These are phyloP conservation scores for Tylopilus subfusipes DNA, from an alignment of 768 basidiomycete species.

Conservation along the genomic window DNA sequence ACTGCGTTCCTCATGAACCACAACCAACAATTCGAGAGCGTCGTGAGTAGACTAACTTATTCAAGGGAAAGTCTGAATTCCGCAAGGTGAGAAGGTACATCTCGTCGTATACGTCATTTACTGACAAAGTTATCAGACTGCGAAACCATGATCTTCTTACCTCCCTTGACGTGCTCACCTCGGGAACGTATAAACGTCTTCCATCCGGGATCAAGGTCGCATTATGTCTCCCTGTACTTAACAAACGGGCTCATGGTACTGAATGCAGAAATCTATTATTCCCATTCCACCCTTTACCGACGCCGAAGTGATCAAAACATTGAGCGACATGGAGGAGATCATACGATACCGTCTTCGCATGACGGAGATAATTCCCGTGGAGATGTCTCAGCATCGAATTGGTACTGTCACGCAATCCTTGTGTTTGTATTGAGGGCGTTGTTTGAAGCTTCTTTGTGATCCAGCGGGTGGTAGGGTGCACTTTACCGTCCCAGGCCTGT, in stretches of 20 bases:
- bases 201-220: conserved; percentile 76
- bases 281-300: conserved; percentile 67
- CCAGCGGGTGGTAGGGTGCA: conserved; percentile 74
- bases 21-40: conserved; percentile 77
- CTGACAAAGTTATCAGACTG: conserved; percentile 46
- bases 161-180: conserved; percentile 83
- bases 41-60: conserved; percentile 57
- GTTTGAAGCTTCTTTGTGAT: conserved; percentile 19
- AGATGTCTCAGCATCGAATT: conserved; percentile 71
- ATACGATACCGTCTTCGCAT: conserved; percentile 78
- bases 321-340: conserved; percentile 70
- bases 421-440: conserved; percentile 8
- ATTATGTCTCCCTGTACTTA: conserved; percentile 13
- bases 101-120: neutral
- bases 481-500: conserved; percentile 70
- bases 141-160: conserved; percentile 93
- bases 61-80: conserved; percentile 69
- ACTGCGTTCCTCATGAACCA: conserved; percentile 84
- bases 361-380: conserved; percentile 75
- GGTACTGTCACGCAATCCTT: conserved; percentile 39
- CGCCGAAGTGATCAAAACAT: conserved; percentile 57
- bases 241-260: conserved; percentile 20
- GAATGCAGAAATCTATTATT: conserved; percentile 61
- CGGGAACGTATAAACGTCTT: conserved; percentile 80
- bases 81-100: conserved; percentile 55